Percentiles rank a stretch among this genome's conserved stretches.
Conservation (phyloP, 2,329 filamentous ascomycete genomes). For the Fusarium miscanthi region DNA sequence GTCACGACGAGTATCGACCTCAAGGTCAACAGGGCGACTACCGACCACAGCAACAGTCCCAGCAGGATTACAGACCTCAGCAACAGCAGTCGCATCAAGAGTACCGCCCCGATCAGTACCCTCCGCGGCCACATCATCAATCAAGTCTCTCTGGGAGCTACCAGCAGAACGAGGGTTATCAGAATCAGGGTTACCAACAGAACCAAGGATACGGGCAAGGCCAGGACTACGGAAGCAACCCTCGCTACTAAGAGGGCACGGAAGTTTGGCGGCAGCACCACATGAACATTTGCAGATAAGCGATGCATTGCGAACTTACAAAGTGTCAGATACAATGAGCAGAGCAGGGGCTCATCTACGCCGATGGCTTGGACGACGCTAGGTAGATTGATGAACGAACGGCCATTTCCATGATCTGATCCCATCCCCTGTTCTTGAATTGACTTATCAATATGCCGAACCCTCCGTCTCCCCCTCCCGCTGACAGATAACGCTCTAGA, state of each 20-base stretch:
- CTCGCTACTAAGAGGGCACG: too few species aligned
- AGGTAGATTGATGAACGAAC: conserved; percentile 8
- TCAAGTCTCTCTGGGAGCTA: conserved; percentile 35
- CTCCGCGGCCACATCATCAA: conserved; percentile 16
- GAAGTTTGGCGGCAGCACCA: too few species aligned
- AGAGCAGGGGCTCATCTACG: background rate
- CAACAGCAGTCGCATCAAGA: conserved; percentile 30
- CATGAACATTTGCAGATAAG: too few species aligned
- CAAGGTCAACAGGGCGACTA: conserved; percentile 12
- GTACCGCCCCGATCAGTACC: conserved; percentile 42
- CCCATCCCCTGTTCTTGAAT: background rate
- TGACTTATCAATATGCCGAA: background rate
- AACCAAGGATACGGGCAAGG: conserved; percentile 2
- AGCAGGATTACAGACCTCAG: conserved; percentile 23
- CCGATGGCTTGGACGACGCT: background rate
- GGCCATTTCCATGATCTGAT: background rate
- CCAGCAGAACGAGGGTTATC: conserved; percentile 33
- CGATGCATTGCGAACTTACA: too few species aligned
- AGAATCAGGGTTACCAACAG: conserved; percentile 16
- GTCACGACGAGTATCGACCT: conserved; percentile 1
- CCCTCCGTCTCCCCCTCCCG: background rate
- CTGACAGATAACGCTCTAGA: background rate
- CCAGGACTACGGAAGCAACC: conserved; percentile 1
- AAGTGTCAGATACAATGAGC: too few species aligned
- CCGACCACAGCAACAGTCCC: conserved; percentile 7